Evolutionary conservation across 2,329 filamentous ascomycete genomes (phyloP).

Genomic region (Aspergillus sp.): DNA sequence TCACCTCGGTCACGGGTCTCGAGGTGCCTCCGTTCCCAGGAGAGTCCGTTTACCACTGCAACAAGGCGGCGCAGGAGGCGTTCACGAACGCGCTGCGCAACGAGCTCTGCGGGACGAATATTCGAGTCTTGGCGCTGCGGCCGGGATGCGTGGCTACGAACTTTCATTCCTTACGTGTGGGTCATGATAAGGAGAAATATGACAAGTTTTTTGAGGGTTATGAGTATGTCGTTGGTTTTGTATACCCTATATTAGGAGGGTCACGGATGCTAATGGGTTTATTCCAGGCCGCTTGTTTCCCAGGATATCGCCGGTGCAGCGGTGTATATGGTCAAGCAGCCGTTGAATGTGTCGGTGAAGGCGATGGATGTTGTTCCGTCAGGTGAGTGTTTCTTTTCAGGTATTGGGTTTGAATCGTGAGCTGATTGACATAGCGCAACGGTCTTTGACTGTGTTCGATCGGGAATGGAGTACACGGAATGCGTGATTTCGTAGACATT

Average conservation of each 20-base stretch:
- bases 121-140: constrained; percentile 48
- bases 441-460: constrained; percentile 34
- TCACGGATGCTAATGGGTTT: too few relatives aligned
- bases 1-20: constrained; percentile 49
- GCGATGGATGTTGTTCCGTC: constrained; percentile 49
- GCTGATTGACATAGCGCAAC: constrained; percentile 23
- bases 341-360: constrained; percentile 43
- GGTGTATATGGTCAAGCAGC: constrained; percentile 1
- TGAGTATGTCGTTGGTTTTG: constrained; percentile 21
- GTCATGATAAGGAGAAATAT: constrained; percentile 43
- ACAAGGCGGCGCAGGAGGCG: constrained; percentile 49
- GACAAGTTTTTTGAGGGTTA: constrained; percentile 48
- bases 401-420: not conserved
- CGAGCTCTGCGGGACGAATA: constrained; percentile 48
- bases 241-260: not conserved
- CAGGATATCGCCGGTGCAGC: constrained; percentile 37
- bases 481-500: too few relatives aligned
- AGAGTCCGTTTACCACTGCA: constrained; percentile 51
- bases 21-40: constrained; percentile 51
- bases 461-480: constrained; percentile 26
- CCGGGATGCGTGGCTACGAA: constrained; percentile 51
- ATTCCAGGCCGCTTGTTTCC: constrained; percentile 37
- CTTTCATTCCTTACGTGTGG: constrained; percentile 50
- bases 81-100: constrained; percentile 52
- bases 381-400: constrained; percentile 23